These are phyloP conservation scores for Scheffersomyces coipomensis DNA, from an alignment of 805 yeast species.

Conservation along the genomic window DNA sequence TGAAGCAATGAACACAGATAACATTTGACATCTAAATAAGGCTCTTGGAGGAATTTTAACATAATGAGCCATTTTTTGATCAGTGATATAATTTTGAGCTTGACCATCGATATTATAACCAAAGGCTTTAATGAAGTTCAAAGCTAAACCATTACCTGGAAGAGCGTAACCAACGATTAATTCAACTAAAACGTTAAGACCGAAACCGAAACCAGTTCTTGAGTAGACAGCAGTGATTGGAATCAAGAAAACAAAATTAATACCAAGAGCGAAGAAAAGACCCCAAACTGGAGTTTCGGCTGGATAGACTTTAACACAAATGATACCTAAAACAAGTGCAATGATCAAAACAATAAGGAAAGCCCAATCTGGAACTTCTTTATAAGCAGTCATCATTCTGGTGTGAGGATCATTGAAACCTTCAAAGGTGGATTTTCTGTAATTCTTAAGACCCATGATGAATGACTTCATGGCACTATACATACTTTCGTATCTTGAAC, in stretches of 20 bases:
- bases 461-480: conserved; percentile 8
- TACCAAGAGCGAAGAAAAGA: conserved; percentile 48
- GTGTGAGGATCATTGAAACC: conserved; percentile 23
- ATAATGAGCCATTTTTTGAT: conserved; percentile 33
- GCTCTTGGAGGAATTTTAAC: conserved; percentile 40
- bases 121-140: conserved; percentile 17
- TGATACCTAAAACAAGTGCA: conserved; percentile 26
- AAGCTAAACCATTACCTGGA: conserved; percentile 20
- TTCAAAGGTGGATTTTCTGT: conserved; percentile 6
- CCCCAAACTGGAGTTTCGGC: conserved; percentile 60
- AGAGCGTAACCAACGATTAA: conserved; percentile 37
- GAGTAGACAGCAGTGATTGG: conserved; percentile 50
- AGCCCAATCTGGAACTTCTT: conserved; percentile 35
- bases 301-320: conserved; percentile 28
- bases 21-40: conserved; percentile 28
- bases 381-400: conserved; percentile 26
- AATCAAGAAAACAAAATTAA: conserved; percentile 48
- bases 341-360: conserved; percentile 19
- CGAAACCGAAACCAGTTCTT: conserved; percentile 46
- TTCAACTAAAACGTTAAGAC: conserved; percentile 52
- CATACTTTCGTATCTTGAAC: conserved; percentile 8
- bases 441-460: conserved; percentile 6
- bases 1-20: conserved; percentile 15
- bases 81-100: conserved; percentile 24
- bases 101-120: conserved; percentile 27